phyloP scores from a whole-genome alignment of 2,329 filamentous ascomycete genomes.

The Xylaria sp. region DNA sequence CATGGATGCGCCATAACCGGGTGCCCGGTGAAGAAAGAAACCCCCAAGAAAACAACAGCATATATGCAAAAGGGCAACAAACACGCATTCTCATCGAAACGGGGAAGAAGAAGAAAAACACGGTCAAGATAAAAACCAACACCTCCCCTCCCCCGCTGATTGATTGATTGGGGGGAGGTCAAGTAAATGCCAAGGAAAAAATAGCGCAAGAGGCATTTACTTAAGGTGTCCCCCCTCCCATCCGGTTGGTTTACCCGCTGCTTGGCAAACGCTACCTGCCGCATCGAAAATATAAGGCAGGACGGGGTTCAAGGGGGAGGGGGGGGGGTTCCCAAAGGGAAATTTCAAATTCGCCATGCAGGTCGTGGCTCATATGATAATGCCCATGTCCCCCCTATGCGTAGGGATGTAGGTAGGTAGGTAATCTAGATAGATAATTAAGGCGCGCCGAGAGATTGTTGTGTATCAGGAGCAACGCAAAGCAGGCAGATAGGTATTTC shows the following conservation, averaged over 20 bases:
- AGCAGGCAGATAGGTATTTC: neutral
- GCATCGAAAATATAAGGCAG: neutral
- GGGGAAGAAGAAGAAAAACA: neutral
- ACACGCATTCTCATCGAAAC: too few species aligned
- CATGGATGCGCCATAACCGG: neutral
- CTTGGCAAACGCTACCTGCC: neutral
- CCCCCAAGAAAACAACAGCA: too few species aligned
- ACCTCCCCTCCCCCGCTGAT: too few species aligned
- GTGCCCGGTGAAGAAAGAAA: neutral
- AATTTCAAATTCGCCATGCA: too few species aligned
- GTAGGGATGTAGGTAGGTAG: too few species aligned
- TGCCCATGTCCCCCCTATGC: too few species aligned
- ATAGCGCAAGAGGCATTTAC: neutral
- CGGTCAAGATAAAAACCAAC: neutral
- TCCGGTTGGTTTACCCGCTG: neutral
- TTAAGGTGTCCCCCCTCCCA: neutral
- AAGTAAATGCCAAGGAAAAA: neutral
- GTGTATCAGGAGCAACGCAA: too few species aligned
- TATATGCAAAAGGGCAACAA: too few species aligned
- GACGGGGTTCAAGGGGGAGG: neutral
- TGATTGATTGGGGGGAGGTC: too few species aligned
- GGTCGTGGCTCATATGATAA: neutral
- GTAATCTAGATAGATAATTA: too few species aligned
- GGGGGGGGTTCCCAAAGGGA: too few species aligned
- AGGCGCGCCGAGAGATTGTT: too few species aligned